A percentile compares a stretch with the other conserved stretches of the same genome.
Evolutionary conservation across 2,329 filamentous ascomycete species (phyloP).

Genomic region (Chalaropsis ovoidea): DNA sequence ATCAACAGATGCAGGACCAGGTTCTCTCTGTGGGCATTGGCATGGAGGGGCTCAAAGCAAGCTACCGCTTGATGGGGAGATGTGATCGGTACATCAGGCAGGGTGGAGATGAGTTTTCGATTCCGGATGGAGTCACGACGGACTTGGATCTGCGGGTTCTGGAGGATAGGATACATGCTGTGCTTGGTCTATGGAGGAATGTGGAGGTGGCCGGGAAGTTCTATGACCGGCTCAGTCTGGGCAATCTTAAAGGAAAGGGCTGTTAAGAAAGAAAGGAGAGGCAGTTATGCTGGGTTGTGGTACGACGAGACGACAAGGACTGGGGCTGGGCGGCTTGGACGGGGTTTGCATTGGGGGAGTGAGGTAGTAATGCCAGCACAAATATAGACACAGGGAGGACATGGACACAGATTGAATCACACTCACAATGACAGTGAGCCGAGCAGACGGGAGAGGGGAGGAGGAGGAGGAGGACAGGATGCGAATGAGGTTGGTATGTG

Average conservation of each 20-base stretch:
- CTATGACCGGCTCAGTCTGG: background rate
- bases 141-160: background rate
- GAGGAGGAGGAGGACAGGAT: background rate
- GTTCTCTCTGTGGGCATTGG: background rate
- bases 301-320: background rate
- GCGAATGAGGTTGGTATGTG: background rate
- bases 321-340: background rate
- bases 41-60: background rate
- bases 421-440: background rate
- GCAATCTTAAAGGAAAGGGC: conserved; percentile 8
- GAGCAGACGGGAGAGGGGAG: background rate
- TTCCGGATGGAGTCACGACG: background rate
- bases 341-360: background rate
- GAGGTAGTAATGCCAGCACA: background rate
- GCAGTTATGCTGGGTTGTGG: background rate
- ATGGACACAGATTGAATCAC: background rate
- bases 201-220: background rate
- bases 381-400: background rate
- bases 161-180: background rate
- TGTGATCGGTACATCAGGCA: conserved; percentile 2
- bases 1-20: conserved; percentile 26
- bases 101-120: background rate
- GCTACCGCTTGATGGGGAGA: background rate
- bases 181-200: background rate
- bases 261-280: background rate